Percentiles rank a stretch among this genome's conserved stretches.
Conservation (phyloP, 495 filamentous ascomycete genomes). For the Neurospora tetrasperma region DNA sequence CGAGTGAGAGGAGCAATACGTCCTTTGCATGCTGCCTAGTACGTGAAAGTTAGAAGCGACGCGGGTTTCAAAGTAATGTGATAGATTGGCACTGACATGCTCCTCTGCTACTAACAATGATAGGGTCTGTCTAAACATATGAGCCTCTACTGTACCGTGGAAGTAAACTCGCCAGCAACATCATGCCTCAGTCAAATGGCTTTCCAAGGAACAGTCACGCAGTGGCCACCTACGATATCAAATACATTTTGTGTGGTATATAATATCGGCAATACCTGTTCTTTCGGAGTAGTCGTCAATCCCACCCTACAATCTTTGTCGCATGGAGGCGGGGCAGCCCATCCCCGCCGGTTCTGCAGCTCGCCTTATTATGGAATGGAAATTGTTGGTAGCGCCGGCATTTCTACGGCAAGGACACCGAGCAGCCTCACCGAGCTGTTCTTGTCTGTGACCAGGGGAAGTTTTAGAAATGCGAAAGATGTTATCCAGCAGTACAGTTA, state of each 20-base stretch:
- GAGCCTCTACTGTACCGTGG: not conserved
- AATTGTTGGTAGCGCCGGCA: not conserved
- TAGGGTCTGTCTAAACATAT: not conserved
- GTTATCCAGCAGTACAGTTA: not conserved
- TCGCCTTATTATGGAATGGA: not conserved
- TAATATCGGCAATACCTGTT: not conserved
- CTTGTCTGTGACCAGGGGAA: not conserved
- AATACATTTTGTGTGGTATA: not conserved
- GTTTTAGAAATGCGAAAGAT: not conserved
- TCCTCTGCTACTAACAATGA: not conserved
- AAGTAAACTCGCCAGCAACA: not conserved
- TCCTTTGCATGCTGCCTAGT: not conserved
- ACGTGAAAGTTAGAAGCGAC: not conserved
- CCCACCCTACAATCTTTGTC: not conserved
- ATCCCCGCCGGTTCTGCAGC: not conserved
- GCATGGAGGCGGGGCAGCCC: not conserved
- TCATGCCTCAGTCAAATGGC: not conserved
- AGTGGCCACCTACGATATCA: not conserved
- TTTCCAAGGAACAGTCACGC: not conserved
- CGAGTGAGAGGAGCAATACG: not conserved
- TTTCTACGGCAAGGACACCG: not conserved
- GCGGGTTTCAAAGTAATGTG: not conserved
- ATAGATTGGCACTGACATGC: not conserved
- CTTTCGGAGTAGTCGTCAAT: not conserved
- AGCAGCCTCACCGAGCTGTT: not conserved